Evolutionary conservation across 768 basidiomycete species (phyloP), one percentile per base, ranked within the genome.

Genomic region (Boletus huronensis): DNA sequence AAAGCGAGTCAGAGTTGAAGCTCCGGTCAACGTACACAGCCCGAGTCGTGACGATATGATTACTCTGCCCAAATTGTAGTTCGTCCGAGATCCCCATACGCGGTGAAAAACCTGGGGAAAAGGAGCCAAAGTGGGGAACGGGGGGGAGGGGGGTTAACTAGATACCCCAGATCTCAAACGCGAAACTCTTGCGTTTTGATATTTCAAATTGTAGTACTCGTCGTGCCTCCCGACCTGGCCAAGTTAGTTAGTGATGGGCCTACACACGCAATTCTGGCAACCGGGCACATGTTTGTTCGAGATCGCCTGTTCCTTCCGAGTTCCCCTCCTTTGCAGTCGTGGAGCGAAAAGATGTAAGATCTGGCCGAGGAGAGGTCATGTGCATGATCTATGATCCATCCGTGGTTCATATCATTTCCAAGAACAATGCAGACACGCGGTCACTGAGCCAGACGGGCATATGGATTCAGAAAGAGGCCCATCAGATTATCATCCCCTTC

Each of bases 171-270:
- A 42, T 53, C 28, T 9, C 11, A 9, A 6, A 38, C 8, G 16
- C 58, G 58, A 64, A 50, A 38, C 42, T 64, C 54, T 63, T 54
- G 50, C n/a, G 35, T 63, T 63, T 43, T 6, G 28, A 11, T 36
- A 63, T 63, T 63, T 63, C 58, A 63, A 63, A 63, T 64, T 35
- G 31, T 6, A 35, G 31, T 10, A 14, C 32, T 34, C 32, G 32
- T 16, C 11, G 3, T 38, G 1, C 31, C 31, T n/a, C 31, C 9
- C 31, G 31, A 32, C 10, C 8, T 32, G 31, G 23, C 23, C 23
- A 25, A 25, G 23, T 25, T 25, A 25, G 23, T 25, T 25, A 25
- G 23, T 25, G 4, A 25, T 25, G 23, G 23, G 4, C 23, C 23
- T 25, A 25, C 23, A 25, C 23, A 4, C 23, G 23, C 23, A 25